Evolutionary conservation across 129 eudicot genomes (phyloP), one percentile per base, ranked within the genome.

Genomic region (Heracleum sosnowskyi): DNA sequence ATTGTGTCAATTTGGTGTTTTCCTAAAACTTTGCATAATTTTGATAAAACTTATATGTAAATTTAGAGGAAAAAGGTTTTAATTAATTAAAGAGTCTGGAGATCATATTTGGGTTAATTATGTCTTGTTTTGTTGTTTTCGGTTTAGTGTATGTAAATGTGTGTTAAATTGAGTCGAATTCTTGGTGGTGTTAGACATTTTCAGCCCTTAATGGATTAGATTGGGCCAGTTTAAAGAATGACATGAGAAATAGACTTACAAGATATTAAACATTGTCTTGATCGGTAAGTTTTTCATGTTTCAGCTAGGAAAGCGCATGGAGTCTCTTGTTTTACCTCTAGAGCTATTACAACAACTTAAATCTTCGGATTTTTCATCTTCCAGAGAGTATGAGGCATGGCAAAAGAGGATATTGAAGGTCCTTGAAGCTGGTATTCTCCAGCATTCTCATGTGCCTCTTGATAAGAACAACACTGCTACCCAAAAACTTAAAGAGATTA

Each of bases 261-360:
- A 7, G 28, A 20, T 26, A 24, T n/a, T 13, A 47, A 16, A 28
- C 40, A 35, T 28, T 49, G 62, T 70, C 13, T 64, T 57, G 35
- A 34, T 41, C 22, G 35, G 33, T 76, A 53, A 47, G 49, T 9
- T 74, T 46, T 18, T 47, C 26, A 11, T 60, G 44, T 55, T 60
- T 71, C 81, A 96, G 99, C 92, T 90, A 51, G 97, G 97, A 72
- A 88, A 90, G 78, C 89, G 91, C 76, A 74, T 86, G 31, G 99
- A 96, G 64, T 78, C 90, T 18, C 79, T 90, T 88, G 89, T 96
- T 76, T 94, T 96, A 44, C 99, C 99, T 26, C 83, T 96, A 53
- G 99, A 96, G 91, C 90, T 96, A 10, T 85, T 96, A 60, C 99
- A 96, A 71, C 97, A 92, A 73, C 87, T 92, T 79, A 92, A 96